Evolutionary conservation across 768 basidiomycete species (phyloP).

Genomic region (Lactarius akahatsu): DNA sequence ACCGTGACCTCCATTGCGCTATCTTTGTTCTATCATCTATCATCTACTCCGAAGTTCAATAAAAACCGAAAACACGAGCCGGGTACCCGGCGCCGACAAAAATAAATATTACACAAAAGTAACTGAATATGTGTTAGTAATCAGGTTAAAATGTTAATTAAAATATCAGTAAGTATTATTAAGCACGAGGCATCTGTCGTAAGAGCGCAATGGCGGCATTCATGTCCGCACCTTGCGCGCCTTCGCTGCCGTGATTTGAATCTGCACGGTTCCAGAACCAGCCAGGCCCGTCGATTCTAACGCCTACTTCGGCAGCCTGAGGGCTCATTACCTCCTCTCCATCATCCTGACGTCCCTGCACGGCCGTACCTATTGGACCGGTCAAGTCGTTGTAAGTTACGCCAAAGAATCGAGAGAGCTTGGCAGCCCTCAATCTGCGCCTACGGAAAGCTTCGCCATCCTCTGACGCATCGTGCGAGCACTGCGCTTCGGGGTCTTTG

Average conservation of each 20-base stretch:
- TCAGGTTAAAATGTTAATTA: background rate
- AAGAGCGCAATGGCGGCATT: conserved; percentile 27
- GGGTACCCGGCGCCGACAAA: background rate
- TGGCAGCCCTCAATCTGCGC: conserved; percentile 50
- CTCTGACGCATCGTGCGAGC: background rate
- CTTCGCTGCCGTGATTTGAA: background rate
- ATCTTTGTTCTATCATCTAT: no score
- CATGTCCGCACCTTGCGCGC: conserved; percentile 19
- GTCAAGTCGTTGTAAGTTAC: conserved; percentile 49
- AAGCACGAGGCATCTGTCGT: conserved; percentile 30
- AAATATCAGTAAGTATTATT: background rate
- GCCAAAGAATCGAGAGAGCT: conserved; percentile 58
- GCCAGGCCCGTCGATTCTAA: conserved; percentile 22
- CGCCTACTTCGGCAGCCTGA: conserved; percentile 11
- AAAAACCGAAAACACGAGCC: background rate
- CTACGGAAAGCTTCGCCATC: conserved; percentile 31
- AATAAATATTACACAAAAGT: background rate
- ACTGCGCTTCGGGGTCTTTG: conserved; percentile 3
- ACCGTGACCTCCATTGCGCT: background rate
- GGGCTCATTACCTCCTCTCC: background rate
- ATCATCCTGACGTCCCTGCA: background rate
- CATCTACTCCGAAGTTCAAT: background rate
- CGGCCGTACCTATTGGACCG: background rate
- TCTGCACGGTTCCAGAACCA: conserved; percentile 25
- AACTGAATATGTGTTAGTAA: background rate